phyloP scores from a whole-genome alignment of 495 filamentous ascomycete species.

The Talaromyces trachyspermus region DNA sequence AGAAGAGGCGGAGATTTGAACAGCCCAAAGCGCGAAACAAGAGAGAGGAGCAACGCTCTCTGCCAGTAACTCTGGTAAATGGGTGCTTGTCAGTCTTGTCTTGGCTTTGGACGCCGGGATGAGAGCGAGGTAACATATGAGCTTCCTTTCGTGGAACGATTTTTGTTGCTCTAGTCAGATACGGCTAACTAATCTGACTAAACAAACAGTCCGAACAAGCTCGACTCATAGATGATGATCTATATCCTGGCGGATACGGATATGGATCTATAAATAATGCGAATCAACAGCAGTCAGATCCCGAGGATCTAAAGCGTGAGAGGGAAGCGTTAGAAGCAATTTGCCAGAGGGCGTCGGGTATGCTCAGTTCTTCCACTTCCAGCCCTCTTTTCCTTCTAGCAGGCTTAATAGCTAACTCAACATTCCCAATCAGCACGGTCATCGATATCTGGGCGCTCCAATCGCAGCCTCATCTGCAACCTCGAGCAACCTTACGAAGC shows the following conservation, averaged over 20 bases:
- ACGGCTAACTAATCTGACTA: not conserved
- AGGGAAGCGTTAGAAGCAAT: constrained; percentile 46
- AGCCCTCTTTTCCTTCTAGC: not conserved
- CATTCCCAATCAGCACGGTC: too few species aligned
- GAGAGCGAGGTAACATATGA: constrained; percentile 34
- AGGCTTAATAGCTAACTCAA: too few species aligned
- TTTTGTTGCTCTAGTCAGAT: not conserved
- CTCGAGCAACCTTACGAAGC: constrained; percentile 35
- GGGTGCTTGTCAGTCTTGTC: constrained; percentile 46
- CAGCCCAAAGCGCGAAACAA: too few species aligned
- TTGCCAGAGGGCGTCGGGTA: constrained; percentile 46
- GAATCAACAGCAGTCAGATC: constrained; percentile 40
- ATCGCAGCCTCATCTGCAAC: constrained; percentile 42
- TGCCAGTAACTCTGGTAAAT: too few species aligned
- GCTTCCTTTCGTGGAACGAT: too few species aligned
- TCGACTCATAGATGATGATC: constrained; percentile 44
- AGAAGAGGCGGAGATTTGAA: too few species aligned
- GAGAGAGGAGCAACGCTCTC: not conserved
- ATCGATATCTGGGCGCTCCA: constrained; percentile 45
- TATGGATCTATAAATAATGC: constrained; percentile 36
- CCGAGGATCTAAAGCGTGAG: constrained; percentile 42
- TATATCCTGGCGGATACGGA: constrained; percentile 43
- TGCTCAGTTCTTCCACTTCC: constrained; percentile 8
- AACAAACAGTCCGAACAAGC: constrained; percentile 39
- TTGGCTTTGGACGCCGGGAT: constrained; percentile 38